Evolutionary conservation across 768 basidiomycete species (phyloP), one percentile per base, ranked within the genome.

Genomic region (Pholiota conissans): DNA sequence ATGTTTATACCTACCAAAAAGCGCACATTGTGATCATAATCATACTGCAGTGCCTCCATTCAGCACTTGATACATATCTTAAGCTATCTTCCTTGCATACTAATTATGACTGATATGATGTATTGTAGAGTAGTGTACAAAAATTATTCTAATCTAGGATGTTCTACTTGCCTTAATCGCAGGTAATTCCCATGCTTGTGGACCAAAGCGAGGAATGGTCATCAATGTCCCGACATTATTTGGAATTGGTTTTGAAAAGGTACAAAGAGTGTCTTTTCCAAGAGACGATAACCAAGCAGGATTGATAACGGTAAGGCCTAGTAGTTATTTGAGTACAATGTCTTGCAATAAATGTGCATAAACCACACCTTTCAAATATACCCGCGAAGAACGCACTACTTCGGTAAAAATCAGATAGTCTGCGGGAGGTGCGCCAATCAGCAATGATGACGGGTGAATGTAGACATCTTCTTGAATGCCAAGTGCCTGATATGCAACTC

Each of bases 351-450:
- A 7, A 14, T 37, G 14, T 39, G n/a, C 37, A 39, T 39, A 39
- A n/a, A 11, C 66, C 77, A 39, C 49, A 91, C 94, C 88, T 82
- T 91, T 94, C 48, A 98, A 69, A 82, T 87, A 94, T 24, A 88
- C 78, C 47, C 79, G 81, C 40, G 80, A 84, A 2, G 92, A 91
- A 46, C 87, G 81, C 28, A 94, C 82, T 5, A 97, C 74, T 63
- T 98, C 95, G 49, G 87, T 82, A 69, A 83, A 99, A 35, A 91
- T 82, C 46, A 98, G 63, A 67, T 88, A 98, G 53, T 96, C 93
- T 0, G 96, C 93, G 2, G 96, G 93, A 10, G 86, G 60, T 5
- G 61, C 58, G 63, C 82, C 80, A 57, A 85, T 85, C 11, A 96
- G 70, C 18, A 90, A 79, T n/a, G 93, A 95, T 0, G 90, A 90